A percentile compares a stretch with the other conserved stretches of the same genome.
phyloP scores from a whole-genome alignment of 106 monocot species.

The Cymbidium sinense region DNA sequence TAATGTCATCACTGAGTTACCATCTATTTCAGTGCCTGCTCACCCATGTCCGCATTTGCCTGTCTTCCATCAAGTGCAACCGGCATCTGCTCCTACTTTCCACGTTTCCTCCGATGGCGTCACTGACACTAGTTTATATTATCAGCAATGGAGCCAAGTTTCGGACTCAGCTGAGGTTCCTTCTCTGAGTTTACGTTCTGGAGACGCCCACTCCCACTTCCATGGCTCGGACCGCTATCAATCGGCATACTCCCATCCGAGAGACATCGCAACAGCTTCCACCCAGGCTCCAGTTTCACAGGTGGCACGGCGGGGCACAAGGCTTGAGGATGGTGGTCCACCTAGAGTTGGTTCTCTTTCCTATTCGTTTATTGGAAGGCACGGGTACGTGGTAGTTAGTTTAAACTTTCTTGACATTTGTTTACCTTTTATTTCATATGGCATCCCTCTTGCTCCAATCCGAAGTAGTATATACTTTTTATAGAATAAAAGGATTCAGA shows the following conservation, averaged over 20 bases:
- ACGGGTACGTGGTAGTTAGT: neutral
- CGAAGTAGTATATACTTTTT: neutral
- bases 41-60: neutral
- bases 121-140: slow-evolving; percentile 1
- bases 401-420: neutral
- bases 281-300: neutral
- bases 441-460: neutral
- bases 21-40: neutral
- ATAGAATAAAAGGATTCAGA: neutral
- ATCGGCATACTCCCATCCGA: neutral
- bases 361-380: neutral
- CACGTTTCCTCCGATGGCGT: neutral
- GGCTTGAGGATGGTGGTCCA: neutral
- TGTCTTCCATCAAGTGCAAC: neutral
- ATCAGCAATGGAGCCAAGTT: neutral
- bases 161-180: neutral
- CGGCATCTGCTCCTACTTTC: neutral
- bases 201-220: neutral
- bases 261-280: neutral
- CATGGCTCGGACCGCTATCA: neutral
- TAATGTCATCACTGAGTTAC: neutral
- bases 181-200: neutral
- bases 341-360: neutral
- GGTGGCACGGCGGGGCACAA: neutral
- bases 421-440: neutral